A percentile compares a stretch with the other conserved stretches of the same genome.
phyloP scores from a whole-genome alignment of 768 basidiomycete species.

The Hirschioporus abietinus region DNA sequence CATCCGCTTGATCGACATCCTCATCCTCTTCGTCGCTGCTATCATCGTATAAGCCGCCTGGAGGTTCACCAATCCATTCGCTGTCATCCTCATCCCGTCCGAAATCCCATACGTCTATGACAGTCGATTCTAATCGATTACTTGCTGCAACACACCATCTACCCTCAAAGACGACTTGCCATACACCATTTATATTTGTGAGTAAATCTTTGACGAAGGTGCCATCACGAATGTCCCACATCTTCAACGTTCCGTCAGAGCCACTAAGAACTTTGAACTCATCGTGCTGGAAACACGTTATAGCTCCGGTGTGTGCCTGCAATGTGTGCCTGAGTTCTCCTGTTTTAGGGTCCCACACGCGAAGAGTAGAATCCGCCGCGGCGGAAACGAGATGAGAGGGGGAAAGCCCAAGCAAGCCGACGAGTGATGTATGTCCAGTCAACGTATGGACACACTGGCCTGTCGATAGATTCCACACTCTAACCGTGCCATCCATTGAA shows the following conservation, averaged over 20 bases:
- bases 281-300: constrained; percentile 98
- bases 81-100: constrained; percentile 60
- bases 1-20: constrained; percentile 50
- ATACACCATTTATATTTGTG: constrained; percentile 89
- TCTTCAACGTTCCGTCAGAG: constrained; percentile 92
- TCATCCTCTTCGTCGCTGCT: constrained; percentile 53
- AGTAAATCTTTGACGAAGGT: constrained; percentile 81
- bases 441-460: constrained; percentile 78
- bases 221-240: constrained; percentile 95
- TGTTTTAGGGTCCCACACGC: constrained; percentile 88
- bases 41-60: constrained; percentile 70
- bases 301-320: constrained; percentile 92
- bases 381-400: constrained; percentile 90
- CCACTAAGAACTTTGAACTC: constrained; percentile 96
- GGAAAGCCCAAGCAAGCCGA: constrained; percentile 87
- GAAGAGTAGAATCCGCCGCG: constrained; percentile 91
- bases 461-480: constrained; percentile 84
- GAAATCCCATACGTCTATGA: constrained; percentile 90
- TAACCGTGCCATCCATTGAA: constrained; percentile 97
- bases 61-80: constrained; percentile 80
- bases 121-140: constrained; percentile 70
- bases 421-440: constrained; percentile 90
- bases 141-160: constrained; percentile 94
- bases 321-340: constrained; percentile 79
- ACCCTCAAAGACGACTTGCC: constrained; percentile 96